Evolutionary conservation across 805 yeast species (phyloP).

Genomic region (Debaryomyces hansenii): DNA sequence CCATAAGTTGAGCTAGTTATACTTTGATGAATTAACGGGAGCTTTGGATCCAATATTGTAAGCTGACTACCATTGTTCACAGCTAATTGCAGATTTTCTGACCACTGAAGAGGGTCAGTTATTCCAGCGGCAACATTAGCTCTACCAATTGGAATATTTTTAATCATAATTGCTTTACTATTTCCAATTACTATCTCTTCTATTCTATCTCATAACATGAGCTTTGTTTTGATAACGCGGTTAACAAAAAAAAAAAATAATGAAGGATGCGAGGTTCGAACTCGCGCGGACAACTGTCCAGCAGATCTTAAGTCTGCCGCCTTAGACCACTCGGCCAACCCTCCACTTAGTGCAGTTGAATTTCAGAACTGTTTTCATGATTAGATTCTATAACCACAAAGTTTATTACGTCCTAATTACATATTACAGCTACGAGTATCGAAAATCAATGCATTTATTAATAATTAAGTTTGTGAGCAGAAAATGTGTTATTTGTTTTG

Average conservation of each 20-base stretch:
- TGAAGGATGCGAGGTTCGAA: constrained; percentile 56
- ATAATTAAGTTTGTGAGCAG: background rate
- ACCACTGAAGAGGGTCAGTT: constrained; percentile 32
- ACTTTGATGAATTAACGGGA: constrained; percentile 32
- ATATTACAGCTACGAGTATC: background rate
- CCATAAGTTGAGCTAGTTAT: constrained; percentile 8
- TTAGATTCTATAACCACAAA: background rate
- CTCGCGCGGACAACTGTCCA: constrained; percentile 53
- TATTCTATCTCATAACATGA: background rate
- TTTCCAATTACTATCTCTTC: background rate
- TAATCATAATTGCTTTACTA: constrained; percentile 9
- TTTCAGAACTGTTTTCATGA: background rate
- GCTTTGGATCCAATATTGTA: constrained; percentile 37
- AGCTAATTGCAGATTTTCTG: constrained; percentile 36
- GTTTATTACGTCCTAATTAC: background rate
- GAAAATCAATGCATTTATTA: no score
- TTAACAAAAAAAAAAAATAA: constrained; percentile 26
- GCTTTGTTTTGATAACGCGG: background rate
- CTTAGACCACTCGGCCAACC: constrained; percentile 56
- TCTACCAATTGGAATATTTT: constrained; percentile 12
- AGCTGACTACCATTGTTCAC: constrained; percentile 33
- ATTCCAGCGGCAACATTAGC: constrained; percentile 13
- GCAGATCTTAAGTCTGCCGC: constrained; percentile 53
- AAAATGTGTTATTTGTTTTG: background rate
- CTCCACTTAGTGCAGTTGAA: constrained; percentile 25